Conservation (phyloP, 2,329 filamentous ascomycete species). For the Calonectria pseudoturangicola region DNA sequence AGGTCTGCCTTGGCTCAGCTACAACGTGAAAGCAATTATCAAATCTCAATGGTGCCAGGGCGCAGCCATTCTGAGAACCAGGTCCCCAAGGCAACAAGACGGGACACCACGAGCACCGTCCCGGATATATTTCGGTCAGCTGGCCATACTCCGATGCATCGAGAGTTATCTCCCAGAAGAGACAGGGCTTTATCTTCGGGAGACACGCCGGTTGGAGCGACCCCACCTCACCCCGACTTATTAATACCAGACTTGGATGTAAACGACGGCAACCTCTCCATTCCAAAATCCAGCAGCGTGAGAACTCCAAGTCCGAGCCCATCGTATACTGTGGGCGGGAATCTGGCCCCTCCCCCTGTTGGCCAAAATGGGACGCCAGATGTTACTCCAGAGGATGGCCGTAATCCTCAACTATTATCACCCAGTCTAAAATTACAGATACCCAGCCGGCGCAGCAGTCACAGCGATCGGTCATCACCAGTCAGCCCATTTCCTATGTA, state of each 20-base stretch:
- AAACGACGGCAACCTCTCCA: conserved; percentile 44
- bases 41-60: conserved; percentile 80
- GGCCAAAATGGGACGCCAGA: conserved; percentile 49
- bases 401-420: conserved; percentile 34
- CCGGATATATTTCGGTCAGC: conserved; percentile 45
- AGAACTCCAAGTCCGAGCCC: conserved; percentile 56
- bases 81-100: conserved; percentile 49
- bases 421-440: conserved; percentile 67
- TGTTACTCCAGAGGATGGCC: conserved; percentile 36
- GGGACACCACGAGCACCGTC: conserved; percentile 55
- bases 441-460: conserved; percentile 64
- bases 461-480: conserved; percentile 68
- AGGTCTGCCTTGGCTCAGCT: conserved; percentile 91
- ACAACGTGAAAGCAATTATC: conserved; percentile 86
- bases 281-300: conserved; percentile 47
- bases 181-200: conserved; percentile 69
- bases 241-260: conserved; percentile 46
- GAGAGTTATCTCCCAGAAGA: conserved; percentile 43
- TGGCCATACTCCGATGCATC: conserved; percentile 26
- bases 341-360: conserved; percentile 64
- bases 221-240: conserved; percentile 44
- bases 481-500: conserved; percentile 81
- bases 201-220: conserved; percentile 54
- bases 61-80: conserved; percentile 70
- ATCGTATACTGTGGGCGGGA: conserved; percentile 63